Conservation (phyloP, 164 flowering plant species). For the Sedum album region DNA sequence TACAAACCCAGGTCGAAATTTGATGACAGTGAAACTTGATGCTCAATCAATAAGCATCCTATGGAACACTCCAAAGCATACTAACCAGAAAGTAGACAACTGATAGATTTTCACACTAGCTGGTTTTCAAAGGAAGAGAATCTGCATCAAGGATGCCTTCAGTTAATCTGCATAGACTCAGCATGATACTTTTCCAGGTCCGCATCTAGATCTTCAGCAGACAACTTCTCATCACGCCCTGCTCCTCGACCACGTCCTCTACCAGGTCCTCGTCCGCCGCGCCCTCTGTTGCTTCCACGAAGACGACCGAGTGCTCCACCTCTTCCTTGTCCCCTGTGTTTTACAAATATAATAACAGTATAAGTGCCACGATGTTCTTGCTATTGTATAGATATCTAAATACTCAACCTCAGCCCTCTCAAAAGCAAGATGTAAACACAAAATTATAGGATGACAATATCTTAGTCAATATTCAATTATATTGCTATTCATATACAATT, state of each 20-base stretch:
- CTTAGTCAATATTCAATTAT: too few relatives aligned
- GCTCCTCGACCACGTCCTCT: constrained; percentile 22
- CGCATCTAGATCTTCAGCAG: constrained; percentile 60
- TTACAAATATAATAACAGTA: constrained; percentile 9
- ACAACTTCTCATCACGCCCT: constrained; percentile 7
- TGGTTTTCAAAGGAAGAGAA: background rate
- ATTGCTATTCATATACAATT: too few relatives aligned
- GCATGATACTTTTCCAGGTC: constrained; percentile 64
- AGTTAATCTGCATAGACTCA: constrained; percentile 57
- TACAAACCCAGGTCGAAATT: too few relatives aligned
- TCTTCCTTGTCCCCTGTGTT: constrained; percentile 54
- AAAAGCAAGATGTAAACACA: background rate
- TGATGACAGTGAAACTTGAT: too few relatives aligned
- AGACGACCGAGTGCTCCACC: constrained; percentile 35
- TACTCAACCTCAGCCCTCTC: too few relatives aligned
- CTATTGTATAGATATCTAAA: too few relatives aligned
- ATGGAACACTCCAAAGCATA: too few relatives aligned
- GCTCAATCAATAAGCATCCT: background rate
- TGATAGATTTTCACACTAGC: background rate
- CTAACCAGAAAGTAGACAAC: background rate
- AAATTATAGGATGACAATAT: background rate
- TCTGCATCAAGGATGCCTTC: background rate
- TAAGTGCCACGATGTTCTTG: background rate
- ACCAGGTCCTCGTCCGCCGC: constrained; percentile 20
- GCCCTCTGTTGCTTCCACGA: constrained; percentile 30